phyloP scores from a whole-genome alignment of 2,329 filamentous ascomycete genomes.

The Colletotrichum australisinense region DNA sequence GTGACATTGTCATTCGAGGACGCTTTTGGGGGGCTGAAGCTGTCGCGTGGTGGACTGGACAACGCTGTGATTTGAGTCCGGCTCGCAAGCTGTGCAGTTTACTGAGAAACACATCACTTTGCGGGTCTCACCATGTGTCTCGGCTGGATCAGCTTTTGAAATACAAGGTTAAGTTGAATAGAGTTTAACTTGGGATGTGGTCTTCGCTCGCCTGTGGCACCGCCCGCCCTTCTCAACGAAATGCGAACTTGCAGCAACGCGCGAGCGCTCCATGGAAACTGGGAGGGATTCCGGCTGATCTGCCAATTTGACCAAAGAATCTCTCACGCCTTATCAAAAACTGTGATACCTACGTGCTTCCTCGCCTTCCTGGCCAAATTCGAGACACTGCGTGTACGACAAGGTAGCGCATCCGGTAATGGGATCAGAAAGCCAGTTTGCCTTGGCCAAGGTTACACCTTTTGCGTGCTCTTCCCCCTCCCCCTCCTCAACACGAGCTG shows the following conservation, averaged over 20 bases:
- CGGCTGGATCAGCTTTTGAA: not conserved
- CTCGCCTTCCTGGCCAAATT: not conserved
- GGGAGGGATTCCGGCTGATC: not conserved
- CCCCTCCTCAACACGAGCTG: constrained; percentile 17
- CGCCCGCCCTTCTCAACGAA: not conserved
- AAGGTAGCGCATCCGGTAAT: not conserved
- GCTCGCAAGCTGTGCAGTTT: not conserved
- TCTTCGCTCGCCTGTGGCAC: not conserved
- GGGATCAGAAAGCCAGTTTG: not conserved
- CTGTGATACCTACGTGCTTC: constrained; percentile 5
- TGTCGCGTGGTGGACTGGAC: not conserved
- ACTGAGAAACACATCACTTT: not conserved
- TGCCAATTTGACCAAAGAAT: not conserved
- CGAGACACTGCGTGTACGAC: constrained; percentile 3
- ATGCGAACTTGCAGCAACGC: not conserved
- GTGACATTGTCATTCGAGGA: not conserved
- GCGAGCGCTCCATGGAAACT: not conserved
- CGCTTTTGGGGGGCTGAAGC: not conserved
- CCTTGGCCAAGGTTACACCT: constrained; percentile 3
- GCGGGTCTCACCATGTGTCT: not conserved
- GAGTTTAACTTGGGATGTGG: not conserved
- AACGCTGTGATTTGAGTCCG: not conserved
- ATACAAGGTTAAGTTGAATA: not conserved
- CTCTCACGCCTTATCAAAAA: not conserved
- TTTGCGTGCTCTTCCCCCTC: not conserved